phyloP scores from a whole-genome alignment of 108 stramenopile genomes.

The Stephanodiscus triporus region DNA sequence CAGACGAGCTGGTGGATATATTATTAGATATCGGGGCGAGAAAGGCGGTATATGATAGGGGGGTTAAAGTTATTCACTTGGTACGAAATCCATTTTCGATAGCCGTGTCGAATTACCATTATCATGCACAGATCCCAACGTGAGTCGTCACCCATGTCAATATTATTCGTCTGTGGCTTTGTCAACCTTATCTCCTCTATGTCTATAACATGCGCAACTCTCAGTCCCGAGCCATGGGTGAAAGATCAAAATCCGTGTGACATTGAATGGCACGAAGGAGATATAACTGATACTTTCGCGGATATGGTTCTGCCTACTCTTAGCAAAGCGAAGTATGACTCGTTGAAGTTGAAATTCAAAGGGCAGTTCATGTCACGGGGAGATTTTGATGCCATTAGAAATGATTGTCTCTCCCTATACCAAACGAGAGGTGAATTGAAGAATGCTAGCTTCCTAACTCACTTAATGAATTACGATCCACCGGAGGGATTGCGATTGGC shows the following conservation, averaged over 20 bases:
- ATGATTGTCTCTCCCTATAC: conserved; percentile 21
- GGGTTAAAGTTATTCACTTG: conserved; percentile 26
- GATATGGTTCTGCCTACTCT: conserved; percentile 23
- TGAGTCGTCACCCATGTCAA: not conserved
- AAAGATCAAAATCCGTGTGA: conserved; percentile 28
- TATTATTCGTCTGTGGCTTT: not conserved
- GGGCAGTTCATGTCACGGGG: not conserved
- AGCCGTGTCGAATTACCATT: conserved; percentile 32
- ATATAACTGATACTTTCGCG: conserved; percentile 1
- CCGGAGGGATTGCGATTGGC: conserved; percentile 27
- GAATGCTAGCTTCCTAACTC: conserved; percentile 13
- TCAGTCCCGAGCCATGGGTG: conserved; percentile 16
- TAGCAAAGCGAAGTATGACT: conserved; percentile 1
- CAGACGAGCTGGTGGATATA: conserved; percentile 17
- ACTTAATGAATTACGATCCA: conserved; percentile 21
- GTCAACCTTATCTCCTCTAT: not conserved
- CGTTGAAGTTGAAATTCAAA: conserved; percentile 5
- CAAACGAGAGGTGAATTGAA: conserved; percentile 13
- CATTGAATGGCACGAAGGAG: conserved; percentile 3
- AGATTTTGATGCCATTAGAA: conserved; percentile 18
- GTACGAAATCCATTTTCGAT: conserved; percentile 29
- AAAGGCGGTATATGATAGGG: conserved; percentile 7
- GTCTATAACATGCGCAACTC: not conserved
- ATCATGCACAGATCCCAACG: conserved; percentile 23
- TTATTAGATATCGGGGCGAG: conserved; percentile 14